phyloP scores from a whole-genome alignment of 352 stramenopile genomes.

The Globisporangium apiculatum region DNA sequence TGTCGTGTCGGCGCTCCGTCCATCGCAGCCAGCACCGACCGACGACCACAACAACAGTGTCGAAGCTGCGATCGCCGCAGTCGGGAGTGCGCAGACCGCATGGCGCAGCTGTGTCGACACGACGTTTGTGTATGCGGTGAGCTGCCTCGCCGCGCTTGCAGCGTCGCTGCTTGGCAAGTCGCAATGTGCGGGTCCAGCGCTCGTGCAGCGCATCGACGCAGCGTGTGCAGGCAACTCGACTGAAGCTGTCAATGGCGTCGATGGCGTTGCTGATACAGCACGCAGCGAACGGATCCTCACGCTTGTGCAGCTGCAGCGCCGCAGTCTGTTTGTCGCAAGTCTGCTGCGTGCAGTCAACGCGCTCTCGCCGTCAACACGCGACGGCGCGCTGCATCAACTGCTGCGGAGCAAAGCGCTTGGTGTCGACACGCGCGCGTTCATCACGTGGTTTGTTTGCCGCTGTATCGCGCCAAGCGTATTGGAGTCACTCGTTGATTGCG shows the following conservation, averaged over 20 bases:
- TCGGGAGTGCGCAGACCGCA: not conserved
- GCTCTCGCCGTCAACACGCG: not conserved
- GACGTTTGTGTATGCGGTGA: conserved; percentile 2
- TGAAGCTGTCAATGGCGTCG: not conserved
- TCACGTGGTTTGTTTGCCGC: conserved; percentile 7
- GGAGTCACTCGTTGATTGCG: not conserved
- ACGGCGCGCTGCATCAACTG: not conserved
- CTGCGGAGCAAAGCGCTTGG: conserved; percentile 3
- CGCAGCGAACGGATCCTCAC: not conserved
- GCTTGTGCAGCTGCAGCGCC: not conserved
- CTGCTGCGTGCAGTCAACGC: conserved; percentile 6
- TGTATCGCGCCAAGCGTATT: not conserved
- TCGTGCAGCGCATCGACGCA: conserved; percentile 8
- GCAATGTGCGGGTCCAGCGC: not conserved
- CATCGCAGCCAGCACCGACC: not conserved
- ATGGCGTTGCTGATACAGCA: not conserved
- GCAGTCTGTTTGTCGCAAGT: conserved; percentile 5
- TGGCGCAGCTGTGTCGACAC: not conserved
- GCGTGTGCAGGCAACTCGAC: not conserved
- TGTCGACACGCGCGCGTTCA: conserved; percentile 1
- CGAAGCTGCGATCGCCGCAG: not conserved
- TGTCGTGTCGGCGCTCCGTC: conserved; percentile 4
- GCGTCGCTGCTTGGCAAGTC: conserved; percentile 2
- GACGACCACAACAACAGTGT: not conserved
- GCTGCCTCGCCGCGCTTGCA: conserved; percentile 6